Conservation (phyloP, 2,329 filamentous ascomycete species). For the Colletotrichum destructivum region DNA sequence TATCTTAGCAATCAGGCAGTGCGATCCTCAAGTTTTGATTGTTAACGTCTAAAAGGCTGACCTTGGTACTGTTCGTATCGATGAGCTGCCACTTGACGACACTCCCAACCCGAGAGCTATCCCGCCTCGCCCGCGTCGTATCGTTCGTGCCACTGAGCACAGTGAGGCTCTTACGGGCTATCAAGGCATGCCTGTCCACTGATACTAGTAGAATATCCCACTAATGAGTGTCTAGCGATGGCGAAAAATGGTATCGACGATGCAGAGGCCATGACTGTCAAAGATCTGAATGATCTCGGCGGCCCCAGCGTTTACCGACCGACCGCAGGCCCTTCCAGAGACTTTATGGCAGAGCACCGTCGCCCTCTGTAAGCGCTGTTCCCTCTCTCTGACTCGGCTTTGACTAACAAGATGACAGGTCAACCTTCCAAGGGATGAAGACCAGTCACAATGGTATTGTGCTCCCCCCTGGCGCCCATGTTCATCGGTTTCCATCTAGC, state of each 20-base stretch:
- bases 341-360: background rate
- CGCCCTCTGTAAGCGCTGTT: conserved; percentile 6
- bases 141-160: background rate
- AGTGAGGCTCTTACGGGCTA: conserved; percentile 29
- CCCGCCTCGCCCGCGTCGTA: conserved; percentile 13
- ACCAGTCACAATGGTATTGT: conserved; percentile 27
- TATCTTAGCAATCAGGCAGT: background rate
- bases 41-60: conserved; percentile 47
- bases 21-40: background rate
- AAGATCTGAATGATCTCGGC: conserved; percentile 45
- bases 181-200: background rate
- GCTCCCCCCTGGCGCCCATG: conserved; percentile 10
- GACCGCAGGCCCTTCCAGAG: background rate
- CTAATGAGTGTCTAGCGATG: conserved; percentile 40
- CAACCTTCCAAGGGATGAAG: conserved; percentile 8
- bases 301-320: conserved; percentile 25
- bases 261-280: conserved; percentile 48
- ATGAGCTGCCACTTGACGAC: conserved; percentile 47
- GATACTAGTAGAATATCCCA: background rate
- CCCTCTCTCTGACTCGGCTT: background rate
- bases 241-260: conserved; percentile 49
- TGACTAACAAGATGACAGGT: background rate
- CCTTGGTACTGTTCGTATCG: conserved; percentile 48
- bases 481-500: background rate
- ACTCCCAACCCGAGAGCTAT: conserved; percentile 1